phyloP scores from a whole-genome alignment of 768 basidiomycete genomes.

The Collybiopsis confluens region DNA sequence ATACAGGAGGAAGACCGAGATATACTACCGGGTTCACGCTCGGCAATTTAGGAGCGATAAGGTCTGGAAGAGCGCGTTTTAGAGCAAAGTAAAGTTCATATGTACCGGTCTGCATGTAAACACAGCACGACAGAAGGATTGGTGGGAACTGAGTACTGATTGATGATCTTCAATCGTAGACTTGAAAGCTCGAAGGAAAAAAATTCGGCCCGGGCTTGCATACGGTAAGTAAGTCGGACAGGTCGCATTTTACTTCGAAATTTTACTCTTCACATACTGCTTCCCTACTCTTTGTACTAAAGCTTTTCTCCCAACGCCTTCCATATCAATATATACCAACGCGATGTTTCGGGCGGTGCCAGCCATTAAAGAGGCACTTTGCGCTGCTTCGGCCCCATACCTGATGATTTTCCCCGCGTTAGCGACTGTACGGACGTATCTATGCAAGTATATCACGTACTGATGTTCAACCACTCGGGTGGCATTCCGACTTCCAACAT shows the following conservation, averaged over 20 bases:
- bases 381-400: slow-evolving; percentile 62
- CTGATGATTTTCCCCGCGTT: too few species aligned
- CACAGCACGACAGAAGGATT: too few species aligned
- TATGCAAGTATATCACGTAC: too few species aligned
- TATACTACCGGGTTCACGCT: slow-evolving; percentile 36
- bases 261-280: slow-evolving; percentile 45
- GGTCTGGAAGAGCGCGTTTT: slow-evolving; percentile 30
- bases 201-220: too few species aligned
- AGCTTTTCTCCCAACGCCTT: slow-evolving; percentile 67
- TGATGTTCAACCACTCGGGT: slow-evolving; percentile 54
- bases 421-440: too few species aligned
- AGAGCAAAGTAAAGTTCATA: neutral
- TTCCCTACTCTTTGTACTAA: slow-evolving; percentile 60
- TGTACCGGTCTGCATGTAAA: too few species aligned
- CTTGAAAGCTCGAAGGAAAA: too few species aligned
- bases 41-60: slow-evolving; percentile 62
- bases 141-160: too few species aligned
- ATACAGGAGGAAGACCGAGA: neutral
- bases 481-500: slow-evolving; percentile 43
- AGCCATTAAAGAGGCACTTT: slow-evolving; percentile 54
- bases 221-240: too few species aligned
- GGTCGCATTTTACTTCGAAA: neutral
- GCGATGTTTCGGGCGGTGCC: slow-evolving; percentile 69
- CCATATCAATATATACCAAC: slow-evolving; percentile 73
- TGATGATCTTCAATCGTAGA: too few species aligned